A percentile compares a stretch with the other conserved stretches of the same genome.
Conservation (phyloP, 345 rosid species). For the Eucalyptus regnans region DNA sequence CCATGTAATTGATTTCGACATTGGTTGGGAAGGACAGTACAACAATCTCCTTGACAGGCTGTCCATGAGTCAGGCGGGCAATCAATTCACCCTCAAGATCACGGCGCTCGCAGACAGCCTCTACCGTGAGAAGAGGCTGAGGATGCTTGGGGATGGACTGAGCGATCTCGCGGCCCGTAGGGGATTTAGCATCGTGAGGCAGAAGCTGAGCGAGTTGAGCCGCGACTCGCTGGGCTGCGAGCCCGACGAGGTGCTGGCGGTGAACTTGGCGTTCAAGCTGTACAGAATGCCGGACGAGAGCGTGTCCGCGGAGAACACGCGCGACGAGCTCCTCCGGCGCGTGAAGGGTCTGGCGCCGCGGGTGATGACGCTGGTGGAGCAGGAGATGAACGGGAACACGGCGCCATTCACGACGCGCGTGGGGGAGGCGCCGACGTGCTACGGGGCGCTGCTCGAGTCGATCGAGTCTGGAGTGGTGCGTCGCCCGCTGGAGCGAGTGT, state of each 20-base stretch:
- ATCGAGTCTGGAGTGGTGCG: conserved; percentile 30
- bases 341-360: conserved; percentile 59
- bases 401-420: conserved; percentile 31
- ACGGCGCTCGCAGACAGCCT: conserved; percentile 37
- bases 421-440: conserved; percentile 17
- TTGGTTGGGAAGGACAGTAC: conserved; percentile 76
- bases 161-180: conserved; percentile 7
- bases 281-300: conserved; percentile 76
- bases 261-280: conserved; percentile 72
- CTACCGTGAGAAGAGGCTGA: neutral
- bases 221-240: conserved; percentile 47
- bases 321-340: conserved; percentile 85
- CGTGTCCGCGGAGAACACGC: conserved; percentile 65
- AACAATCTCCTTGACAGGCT: conserved; percentile 44
- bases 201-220: neutral
- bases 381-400: conserved; percentile 34
- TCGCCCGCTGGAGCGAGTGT: conserved; percentile 18
- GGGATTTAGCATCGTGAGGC: too few relatives aligned
- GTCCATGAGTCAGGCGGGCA: conserved; percentile 12
- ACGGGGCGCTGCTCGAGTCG: conserved; percentile 71
- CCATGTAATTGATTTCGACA: conserved; percentile 76
- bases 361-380: conserved; percentile 75
- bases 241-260: conserved; percentile 51
- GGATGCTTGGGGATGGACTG: conserved; percentile 26
- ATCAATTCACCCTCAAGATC: conserved; percentile 33